Percentiles rank a stretch among this genome's conserved stretches.
Conservation (phyloP, 495 filamentous ascomycete genomes). For the Podospora bellae-mahoneyi region DNA sequence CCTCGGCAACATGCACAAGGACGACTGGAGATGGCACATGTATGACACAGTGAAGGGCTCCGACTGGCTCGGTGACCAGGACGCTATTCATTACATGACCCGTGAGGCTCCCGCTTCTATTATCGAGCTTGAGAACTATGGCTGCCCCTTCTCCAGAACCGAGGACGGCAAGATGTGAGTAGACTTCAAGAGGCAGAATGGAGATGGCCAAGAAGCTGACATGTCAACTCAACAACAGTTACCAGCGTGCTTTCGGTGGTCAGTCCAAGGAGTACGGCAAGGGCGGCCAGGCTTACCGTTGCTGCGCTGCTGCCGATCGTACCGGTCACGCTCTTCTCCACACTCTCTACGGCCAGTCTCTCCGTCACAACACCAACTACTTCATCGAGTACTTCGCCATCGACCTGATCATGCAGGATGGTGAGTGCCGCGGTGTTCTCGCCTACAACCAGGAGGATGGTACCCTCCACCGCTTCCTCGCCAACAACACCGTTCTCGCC, state of each 20-base stretch:
- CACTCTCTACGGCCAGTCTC: constrained; percentile 96
- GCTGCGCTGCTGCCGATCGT: constrained; percentile 90
- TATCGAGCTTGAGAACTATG: constrained; percentile 94
- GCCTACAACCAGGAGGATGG: constrained; percentile 98
- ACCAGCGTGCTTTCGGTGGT: constrained; percentile 96
- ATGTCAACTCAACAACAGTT: constrained; percentile 37
- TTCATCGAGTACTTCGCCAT: constrained; percentile 99
- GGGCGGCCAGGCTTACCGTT: constrained; percentile 95
- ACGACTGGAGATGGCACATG: constrained; percentile 99
- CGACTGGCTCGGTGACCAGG: constrained; percentile 98
- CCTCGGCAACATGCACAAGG: constrained; percentile 80
- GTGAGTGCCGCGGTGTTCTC: constrained; percentile 90
- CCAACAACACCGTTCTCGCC: constrained; percentile 91
- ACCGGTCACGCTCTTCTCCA: constrained; percentile 95
- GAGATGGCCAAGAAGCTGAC: constrained; percentile 16
- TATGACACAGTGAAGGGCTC: constrained; percentile 99
- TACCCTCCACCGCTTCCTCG: constrained; percentile 91
- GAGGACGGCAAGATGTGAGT: constrained; percentile 88
- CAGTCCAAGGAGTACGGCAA: constrained; percentile 94
- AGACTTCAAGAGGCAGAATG: constrained; percentile 2
- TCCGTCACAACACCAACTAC: constrained; percentile 97
- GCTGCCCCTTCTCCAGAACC: constrained; percentile 95
- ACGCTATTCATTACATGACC: constrained; percentile 99
- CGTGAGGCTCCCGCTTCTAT: constrained; percentile 88
- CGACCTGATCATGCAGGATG: constrained; percentile 94